These are phyloP conservation scores for Auriscalpium vulgare DNA, from an alignment of 768 basidiomycete genomes.

Conservation along the genomic window DNA sequence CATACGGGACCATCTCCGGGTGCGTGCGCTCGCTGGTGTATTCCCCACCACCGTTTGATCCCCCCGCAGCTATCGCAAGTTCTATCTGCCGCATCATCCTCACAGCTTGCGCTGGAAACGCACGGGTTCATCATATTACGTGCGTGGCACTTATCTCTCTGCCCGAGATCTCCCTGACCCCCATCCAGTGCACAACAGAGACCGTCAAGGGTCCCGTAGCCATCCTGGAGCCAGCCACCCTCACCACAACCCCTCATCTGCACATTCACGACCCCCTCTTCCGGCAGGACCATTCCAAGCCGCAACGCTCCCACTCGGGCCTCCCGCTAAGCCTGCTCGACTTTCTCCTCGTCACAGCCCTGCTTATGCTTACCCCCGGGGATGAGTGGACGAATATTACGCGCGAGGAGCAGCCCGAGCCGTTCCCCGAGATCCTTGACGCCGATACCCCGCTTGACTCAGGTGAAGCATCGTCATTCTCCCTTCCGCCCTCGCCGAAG, in stretches of 20 bases:
- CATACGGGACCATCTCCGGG: constrained; percentile 40
- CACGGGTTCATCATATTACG: constrained; percentile 35
- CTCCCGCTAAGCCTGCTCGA: constrained; percentile 65
- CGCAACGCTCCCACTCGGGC: constrained; percentile 53
- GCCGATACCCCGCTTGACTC: not conserved
- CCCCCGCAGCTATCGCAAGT: constrained; percentile 44
- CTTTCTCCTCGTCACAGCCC: constrained; percentile 58
- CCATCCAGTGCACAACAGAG: constrained; percentile 51
- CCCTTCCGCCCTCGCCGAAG: not conserved
- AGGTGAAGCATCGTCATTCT: not conserved
- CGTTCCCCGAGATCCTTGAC: not conserved
- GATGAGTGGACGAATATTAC: constrained; percentile 40
- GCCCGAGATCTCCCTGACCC: not conserved
- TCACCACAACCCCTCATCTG: constrained; percentile 42
- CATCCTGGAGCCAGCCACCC: constrained; percentile 45
- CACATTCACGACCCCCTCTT: constrained; percentile 55
- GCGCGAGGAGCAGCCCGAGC: not conserved
- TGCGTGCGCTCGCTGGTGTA: constrained; percentile 24
- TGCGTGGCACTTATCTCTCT: constrained; percentile 16
- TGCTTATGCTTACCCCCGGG: constrained; percentile 59
- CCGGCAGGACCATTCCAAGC: constrained; percentile 40
- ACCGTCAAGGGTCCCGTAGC: constrained; percentile 60
- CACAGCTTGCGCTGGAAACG: constrained; percentile 67
- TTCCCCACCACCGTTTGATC: constrained; percentile 2
- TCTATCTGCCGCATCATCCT: constrained; percentile 57